Conservation (phyloP, 2,329 filamentous ascomycete genomes). For the Plectosphaerella cucumerina region DNA sequence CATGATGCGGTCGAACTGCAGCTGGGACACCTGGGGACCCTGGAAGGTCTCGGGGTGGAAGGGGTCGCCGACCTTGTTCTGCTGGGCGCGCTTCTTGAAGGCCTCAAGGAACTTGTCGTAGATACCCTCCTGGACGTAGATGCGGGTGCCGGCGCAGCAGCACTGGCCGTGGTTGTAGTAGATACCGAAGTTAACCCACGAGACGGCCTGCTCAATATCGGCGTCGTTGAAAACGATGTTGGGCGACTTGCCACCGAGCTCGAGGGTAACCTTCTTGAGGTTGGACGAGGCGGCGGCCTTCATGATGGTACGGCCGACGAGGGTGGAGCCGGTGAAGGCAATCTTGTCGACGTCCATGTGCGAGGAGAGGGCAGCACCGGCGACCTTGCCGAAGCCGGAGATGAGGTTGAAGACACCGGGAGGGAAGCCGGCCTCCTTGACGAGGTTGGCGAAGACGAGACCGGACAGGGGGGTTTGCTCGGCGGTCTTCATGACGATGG, state of each 20-base stretch:
- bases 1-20: conserved; percentile 90
- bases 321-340: conserved; percentile 75
- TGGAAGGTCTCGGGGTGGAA: conserved; percentile 79
- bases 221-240: conserved; percentile 79
- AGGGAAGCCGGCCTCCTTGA: conserved; percentile 77
- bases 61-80: conserved; percentile 80
- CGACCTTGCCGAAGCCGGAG: conserved; percentile 73
- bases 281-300: conserved; percentile 74
- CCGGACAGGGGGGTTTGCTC: conserved; percentile 72
- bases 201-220: conserved; percentile 71
- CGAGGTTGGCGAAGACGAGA: conserved; percentile 58
- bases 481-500: conserved; percentile 68
- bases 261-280: conserved; percentile 77
- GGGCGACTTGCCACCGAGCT: conserved; percentile 76
- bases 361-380: conserved; percentile 69
- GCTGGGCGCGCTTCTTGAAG: conserved; percentile 71
- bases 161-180: conserved; percentile 63
- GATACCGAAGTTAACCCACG: conserved; percentile 71
- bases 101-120: conserved; percentile 81
- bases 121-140: conserved; percentile 82
- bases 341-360: conserved; percentile 84
- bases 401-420: conserved; percentile 73
- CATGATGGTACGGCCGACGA: conserved; percentile 72
- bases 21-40: conserved; percentile 78
- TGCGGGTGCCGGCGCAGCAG: conserved; percentile 74